Evolutionary conservation across 148 eudicot genomes (phyloP).

Genomic region (Fallopia convolvulus): DNA sequence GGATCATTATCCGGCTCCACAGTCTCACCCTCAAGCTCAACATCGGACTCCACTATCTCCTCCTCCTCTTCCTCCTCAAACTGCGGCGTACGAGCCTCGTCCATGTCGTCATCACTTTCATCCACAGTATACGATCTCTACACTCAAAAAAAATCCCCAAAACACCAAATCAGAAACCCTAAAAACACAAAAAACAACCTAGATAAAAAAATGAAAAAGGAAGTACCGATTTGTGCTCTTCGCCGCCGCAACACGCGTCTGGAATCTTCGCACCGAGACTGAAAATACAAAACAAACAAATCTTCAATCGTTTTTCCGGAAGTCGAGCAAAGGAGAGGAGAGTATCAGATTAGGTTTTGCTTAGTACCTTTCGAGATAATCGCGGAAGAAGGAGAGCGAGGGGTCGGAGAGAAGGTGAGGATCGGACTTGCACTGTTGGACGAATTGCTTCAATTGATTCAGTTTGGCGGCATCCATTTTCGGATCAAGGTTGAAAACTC

Average conservation of each 20-base stretch:
- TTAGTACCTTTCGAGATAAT: conserved; percentile 58
- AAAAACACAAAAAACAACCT: not conserved
- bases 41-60: conserved; percentile 79
- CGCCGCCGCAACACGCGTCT: conserved; percentile 26
- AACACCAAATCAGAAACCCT: conserved; percentile 2
- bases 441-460: conserved; percentile 48
- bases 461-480: conserved; percentile 56
- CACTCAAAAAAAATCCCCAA: not conserved
- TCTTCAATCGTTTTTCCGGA: not conserved
- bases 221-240: conserved; percentile 34
- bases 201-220: not conserved
- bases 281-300: conserved; percentile 14
- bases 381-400: conserved; percentile 80
- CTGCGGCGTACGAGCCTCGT: conserved; percentile 31
- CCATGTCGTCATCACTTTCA: conserved; percentile 50
- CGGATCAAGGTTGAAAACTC: not conserved
- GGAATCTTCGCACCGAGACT: conserved; percentile 69
- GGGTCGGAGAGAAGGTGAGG: conserved; percentile 64
- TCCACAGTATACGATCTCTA: conserved; percentile 35
- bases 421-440: conserved; percentile 54
- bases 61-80: conserved; percentile 53
- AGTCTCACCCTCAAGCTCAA: conserved; percentile 77
- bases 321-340: not conserved
- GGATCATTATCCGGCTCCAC: conserved; percentile 92
- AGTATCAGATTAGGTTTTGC: not conserved